Evolutionary conservation across 2,329 filamentous ascomycete species (phyloP).

Genomic region (Aspergillus spinulosporus): DNA sequence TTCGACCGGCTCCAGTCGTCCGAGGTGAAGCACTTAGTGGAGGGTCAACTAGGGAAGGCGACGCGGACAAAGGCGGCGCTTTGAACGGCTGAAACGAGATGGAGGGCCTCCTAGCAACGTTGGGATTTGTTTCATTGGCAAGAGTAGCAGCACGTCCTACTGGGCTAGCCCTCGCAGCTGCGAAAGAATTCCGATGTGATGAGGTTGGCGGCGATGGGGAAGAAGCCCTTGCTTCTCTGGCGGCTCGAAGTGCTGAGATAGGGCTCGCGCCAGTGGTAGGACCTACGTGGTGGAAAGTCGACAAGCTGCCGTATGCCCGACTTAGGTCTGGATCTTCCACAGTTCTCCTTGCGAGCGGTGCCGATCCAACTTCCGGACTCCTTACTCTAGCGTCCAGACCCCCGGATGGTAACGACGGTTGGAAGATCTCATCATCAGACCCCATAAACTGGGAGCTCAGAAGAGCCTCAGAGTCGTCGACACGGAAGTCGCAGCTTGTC

Average conservation of each 20-base stretch:
- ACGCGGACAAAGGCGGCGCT: slow-evolving; percentile 88
- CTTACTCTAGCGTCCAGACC: slow-evolving; percentile 32
- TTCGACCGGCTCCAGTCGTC: slow-evolving; percentile 44
- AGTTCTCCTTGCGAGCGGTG: slow-evolving; percentile 62
- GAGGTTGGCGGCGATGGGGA: slow-evolving; percentile 54
- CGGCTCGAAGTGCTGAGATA: slow-evolving; percentile 75
- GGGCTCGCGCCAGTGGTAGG: slow-evolving; percentile 78
- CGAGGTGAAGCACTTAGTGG: slow-evolving; percentile 55
- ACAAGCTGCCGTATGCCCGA: slow-evolving; percentile 85
- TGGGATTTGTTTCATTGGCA: slow-evolving; percentile 52
- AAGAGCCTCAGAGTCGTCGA: slow-evolving; percentile 87
- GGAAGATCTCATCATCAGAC: slow-evolving; percentile 82
- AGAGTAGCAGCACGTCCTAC: slow-evolving; percentile 35
- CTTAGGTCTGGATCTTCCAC: slow-evolving; percentile 60
- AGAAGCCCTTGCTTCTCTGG: slow-evolving; percentile 54
- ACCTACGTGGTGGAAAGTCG: slow-evolving; percentile 80
- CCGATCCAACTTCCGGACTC: slow-evolving; percentile 66
- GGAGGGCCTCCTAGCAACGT: slow-evolving; percentile 68
- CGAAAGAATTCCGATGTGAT: slow-evolving; percentile 52
- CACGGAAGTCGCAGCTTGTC: slow-evolving; percentile 82
- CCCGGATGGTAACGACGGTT: slow-evolving; percentile 69
- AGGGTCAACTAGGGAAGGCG: slow-evolving; percentile 62
- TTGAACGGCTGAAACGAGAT: slow-evolving; percentile 96
- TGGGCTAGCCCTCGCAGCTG: slow-evolving; percentile 36
- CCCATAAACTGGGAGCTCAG: slow-evolving; percentile 93